These are phyloP conservation scores for Geotrichum restrictum DNA, from an alignment of 1,139 yeast genomes.

Conservation along the genomic window DNA sequence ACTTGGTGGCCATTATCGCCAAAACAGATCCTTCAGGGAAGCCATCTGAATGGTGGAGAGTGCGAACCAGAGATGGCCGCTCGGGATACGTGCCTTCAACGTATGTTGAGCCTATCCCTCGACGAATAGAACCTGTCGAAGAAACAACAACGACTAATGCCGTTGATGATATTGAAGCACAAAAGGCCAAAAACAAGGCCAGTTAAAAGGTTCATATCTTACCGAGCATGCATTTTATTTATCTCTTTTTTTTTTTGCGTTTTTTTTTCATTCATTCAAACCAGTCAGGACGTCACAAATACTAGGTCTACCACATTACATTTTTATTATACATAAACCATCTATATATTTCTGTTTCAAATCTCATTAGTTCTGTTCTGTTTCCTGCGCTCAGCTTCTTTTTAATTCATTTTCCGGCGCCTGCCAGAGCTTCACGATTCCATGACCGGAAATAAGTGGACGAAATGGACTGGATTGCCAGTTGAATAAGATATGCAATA, in stretches of 20 bases:
- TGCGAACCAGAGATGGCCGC: constrained; percentile 80
- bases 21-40: constrained; percentile 71
- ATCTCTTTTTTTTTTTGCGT: neutral
- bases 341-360: neutral
- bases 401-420: constrained; percentile 19
- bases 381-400: neutral
- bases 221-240: neutral
- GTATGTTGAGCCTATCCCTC: constrained; percentile 62
- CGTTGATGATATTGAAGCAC: constrained; percentile 5
- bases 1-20: constrained; percentile 77
- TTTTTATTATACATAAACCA: neutral
- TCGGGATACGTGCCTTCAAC: constrained; percentile 88
- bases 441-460: constrained; percentile 30
- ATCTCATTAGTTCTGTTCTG: neutral
- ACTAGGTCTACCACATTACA: neutral
- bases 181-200: constrained; percentile 10
- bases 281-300: neutral
- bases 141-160: neutral
- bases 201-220: neutral
- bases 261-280: neutral
- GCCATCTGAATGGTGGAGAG: constrained; percentile 78
- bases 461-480: constrained; percentile 36
- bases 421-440: constrained; percentile 26
- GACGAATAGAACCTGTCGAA: constrained; percentile 26
- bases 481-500: constrained; percentile 54